Conservation (phyloP, 2,329 filamentous ascomycete species). For the Davidsoniella virescens region DNA sequence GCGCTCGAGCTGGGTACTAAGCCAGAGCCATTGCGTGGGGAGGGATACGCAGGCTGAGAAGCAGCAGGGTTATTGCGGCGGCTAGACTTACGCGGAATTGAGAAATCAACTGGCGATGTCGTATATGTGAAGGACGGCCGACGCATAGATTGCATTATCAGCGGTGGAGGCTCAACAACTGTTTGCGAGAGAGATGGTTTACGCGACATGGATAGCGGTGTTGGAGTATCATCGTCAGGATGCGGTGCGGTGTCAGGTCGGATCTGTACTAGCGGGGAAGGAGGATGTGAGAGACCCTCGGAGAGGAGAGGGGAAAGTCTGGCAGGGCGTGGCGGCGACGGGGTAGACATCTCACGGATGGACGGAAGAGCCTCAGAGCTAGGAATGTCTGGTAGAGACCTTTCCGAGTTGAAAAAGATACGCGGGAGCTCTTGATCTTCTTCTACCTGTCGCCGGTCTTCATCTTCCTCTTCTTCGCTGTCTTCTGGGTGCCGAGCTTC, state of each 20-base stretch:
- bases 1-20: slow-evolving; percentile 1
- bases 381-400: slow-evolving; percentile 10
- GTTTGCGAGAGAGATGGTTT: slow-evolving; percentile 6
- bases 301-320: slow-evolving; percentile 2
- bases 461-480: not conserved
- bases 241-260: slow-evolving; percentile 4
- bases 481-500: not conserved
- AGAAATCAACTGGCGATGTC: not conserved
- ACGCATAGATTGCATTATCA: not conserved
- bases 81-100: slow-evolving; percentile 4
- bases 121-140: slow-evolving; percentile 1
- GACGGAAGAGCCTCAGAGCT: slow-evolving; percentile 13
- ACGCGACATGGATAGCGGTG: slow-evolving; percentile 6
- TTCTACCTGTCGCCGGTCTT: not conserved
- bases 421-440: slow-evolving; percentile 7
- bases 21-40: not conserved
- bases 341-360: slow-evolving; percentile 5
- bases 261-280: not conserved
- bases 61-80: not conserved
- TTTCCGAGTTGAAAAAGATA: slow-evolving; percentile 4
- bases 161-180: slow-evolving; percentile 1
- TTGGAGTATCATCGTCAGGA: slow-evolving; percentile 3
- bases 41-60: too few species aligned
- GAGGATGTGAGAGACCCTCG: not conserved
- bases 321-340: not conserved